phyloP scores from a whole-genome alignment of 805 yeast species.

The Yamadazyma takamatsuzukensis region DNA sequence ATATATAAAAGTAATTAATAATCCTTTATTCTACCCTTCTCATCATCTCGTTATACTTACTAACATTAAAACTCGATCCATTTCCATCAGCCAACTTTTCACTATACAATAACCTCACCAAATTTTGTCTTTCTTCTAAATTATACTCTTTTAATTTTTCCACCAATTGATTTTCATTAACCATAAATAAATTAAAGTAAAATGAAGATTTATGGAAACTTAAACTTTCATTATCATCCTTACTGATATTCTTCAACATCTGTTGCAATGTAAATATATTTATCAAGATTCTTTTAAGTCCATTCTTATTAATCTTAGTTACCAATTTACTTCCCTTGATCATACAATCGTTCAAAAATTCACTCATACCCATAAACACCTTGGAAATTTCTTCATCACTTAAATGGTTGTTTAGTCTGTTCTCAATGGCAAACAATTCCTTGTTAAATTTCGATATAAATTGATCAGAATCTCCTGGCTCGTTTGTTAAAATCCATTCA shows the following conservation, averaged over 20 bases:
- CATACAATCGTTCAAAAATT: conserved; percentile 48
- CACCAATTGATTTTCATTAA: conserved; percentile 43
- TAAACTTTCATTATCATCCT: conserved; percentile 42
- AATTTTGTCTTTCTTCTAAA: conserved; percentile 44
- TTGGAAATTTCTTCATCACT: conserved; percentile 28
- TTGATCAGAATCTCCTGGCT: conserved; percentile 59
- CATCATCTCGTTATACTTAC: conserved; percentile 37
- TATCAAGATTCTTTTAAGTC: conserved; percentile 54
- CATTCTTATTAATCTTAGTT: conserved; percentile 49
- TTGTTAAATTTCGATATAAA: conserved; percentile 50
- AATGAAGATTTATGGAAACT: conserved; percentile 50
- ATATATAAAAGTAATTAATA: too few species aligned
- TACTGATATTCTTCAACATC: conserved; percentile 56
- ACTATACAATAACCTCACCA: conserved; percentile 51
- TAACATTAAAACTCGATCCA: conserved; percentile 34
- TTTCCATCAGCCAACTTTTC: conserved; percentile 38
- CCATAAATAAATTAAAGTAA: conserved; percentile 55
- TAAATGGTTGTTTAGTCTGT: conserved; percentile 34
- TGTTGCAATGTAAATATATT: conserved; percentile 68
- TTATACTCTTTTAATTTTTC: conserved; percentile 24
- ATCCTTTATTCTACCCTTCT: too few species aligned
- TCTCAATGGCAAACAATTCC: conserved; percentile 45
- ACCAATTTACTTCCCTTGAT: conserved; percentile 52
- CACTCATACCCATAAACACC: conserved; percentile 45
- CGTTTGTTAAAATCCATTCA: conserved; percentile 48